Conservation (phyloP, 768 basidiomycete species). For the Psilocybe cyanescens region DNA sequence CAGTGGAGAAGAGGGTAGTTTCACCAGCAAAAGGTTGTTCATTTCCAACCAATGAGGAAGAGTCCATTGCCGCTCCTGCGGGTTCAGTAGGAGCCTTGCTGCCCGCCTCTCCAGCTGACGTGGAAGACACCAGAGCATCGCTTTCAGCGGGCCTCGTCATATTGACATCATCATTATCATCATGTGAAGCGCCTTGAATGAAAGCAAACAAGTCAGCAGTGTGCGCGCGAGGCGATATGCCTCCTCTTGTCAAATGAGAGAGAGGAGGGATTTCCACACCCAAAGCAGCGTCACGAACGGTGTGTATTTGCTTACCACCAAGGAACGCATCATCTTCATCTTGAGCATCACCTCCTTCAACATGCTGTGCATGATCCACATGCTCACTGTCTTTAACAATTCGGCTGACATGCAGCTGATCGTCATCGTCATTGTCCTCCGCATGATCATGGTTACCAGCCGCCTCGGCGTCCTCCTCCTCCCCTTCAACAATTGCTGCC, state of each 20-base stretch:
- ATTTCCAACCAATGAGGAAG: slow-evolving; percentile 15
- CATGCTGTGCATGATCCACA: slow-evolving; percentile 28
- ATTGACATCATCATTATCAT: slow-evolving; percentile 47
- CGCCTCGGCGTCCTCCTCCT: slow-evolving; percentile 59
- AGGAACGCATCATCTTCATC: slow-evolving; percentile 30
- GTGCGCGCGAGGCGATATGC: slow-evolving; percentile 52
- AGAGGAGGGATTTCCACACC: slow-evolving; percentile 53
- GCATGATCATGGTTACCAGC: slow-evolving; percentile 42
- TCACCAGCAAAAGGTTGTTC: slow-evolving; percentile 13
- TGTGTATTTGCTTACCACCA: slow-evolving; percentile 58
- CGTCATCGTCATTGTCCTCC: slow-evolving; percentile 50
- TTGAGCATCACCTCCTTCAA: slow-evolving; percentile 35
- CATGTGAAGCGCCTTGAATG: slow-evolving; percentile 52
- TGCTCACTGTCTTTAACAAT: slow-evolving; percentile 41
- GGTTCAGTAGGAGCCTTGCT: slow-evolving; percentile 13
- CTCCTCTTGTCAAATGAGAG: slow-evolving; percentile 36
- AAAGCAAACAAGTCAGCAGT: slow-evolving; percentile 59
- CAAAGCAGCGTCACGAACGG: slow-evolving; percentile 34
- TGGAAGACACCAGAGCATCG: slow-evolving; percentile 23
- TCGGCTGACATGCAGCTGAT: slow-evolving; percentile 46
- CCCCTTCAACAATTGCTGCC: slow-evolving; percentile 82
- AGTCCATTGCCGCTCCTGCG: slow-evolving; percentile 7
- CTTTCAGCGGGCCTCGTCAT: slow-evolving; percentile 30
- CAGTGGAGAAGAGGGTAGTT: slow-evolving; percentile 2
- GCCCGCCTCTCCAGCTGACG: slow-evolving; percentile 13